Base-by-base conservation (phyloP, 768 basidiomycete genomes). In the Hirschioporus abietinus region DNA sequence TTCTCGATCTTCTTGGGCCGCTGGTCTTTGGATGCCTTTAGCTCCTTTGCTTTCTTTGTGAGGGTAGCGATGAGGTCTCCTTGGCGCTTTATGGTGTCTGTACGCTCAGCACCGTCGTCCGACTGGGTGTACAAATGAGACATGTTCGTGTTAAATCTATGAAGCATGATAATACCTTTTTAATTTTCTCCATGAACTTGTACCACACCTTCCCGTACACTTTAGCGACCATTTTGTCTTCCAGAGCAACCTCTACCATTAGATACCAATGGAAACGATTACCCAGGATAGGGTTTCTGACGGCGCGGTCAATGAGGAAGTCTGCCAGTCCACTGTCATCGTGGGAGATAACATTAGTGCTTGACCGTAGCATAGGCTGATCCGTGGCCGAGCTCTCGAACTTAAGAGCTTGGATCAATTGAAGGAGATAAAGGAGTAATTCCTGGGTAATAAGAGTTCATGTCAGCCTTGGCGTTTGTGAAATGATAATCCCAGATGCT, bases 1-100 rank as follows among this genome's bases (percentile, higher is more conserved):
- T 95, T 96, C 70, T 98, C 96, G 70, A 99, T 98, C 81, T 98
- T 99, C 83, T 96, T 99, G 12, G 93, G 94, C 8, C 96, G 86
- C 2, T 92, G 87, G 72, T 99, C 96, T 74, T 98, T 99, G 0
- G 92, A 94, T 7, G 84, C 88, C 26, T 95, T 88, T 0, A 98
- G 82, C 67, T 98, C 95, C 68, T 88, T 87, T 0, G 97, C 95
- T 30, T 92, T 88, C 68, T 90, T 89, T 0, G 91, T 92, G 1
- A 99, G 82, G 1, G 88, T 89, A 60, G 93, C 91, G 24, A 99
- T 87, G 65, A 99, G 86, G 57, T 96, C 87, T 5, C 90, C 95
- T 77, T 99, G 97, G 18, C 95, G 83, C n/a, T 88, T 85, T 77
- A 98, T 87, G n/a, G 93, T 82, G 69, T 95, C 93, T 27, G 94